phyloP scores from a whole-genome alignment of 768 basidiomycete species.

The Tylopilus sp. region DNA sequence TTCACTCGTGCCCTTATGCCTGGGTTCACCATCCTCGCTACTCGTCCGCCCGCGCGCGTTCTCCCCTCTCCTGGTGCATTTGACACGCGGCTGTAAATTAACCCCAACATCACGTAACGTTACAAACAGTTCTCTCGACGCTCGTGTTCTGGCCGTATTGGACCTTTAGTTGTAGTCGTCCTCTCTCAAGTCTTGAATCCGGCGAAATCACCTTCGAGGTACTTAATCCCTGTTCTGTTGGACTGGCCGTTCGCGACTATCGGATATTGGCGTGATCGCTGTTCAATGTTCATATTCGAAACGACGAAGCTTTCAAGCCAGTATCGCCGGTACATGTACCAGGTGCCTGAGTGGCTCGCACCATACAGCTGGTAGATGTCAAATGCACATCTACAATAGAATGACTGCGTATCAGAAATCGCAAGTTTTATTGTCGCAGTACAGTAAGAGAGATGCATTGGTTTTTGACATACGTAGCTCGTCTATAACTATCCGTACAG shows the following conservation, averaged over 20 bases:
- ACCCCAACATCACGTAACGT: background rate
- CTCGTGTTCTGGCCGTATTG: slow-evolving; percentile 11
- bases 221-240: no score
- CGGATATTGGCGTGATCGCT: no score
- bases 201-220: slow-evolving; percentile 12
- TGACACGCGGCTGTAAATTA: background rate
- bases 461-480: no score
- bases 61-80: background rate
- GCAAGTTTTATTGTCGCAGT: background rate
- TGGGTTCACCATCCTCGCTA: slow-evolving; percentile 14
- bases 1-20: slow-evolving; percentile 16
- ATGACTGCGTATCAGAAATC: no score
- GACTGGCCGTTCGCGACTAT: no score
- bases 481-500: background rate
- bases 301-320: background rate
- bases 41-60: no score
- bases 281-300: no score
- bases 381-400: no score
- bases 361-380: background rate
- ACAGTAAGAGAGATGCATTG: no score
- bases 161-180: background rate
- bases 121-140: background rate
- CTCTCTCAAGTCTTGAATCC: background rate
- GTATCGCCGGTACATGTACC: background rate
- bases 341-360: background rate